Base-by-base conservation (phyloP, 371 early-diverging fungal genomes). In the Rhizopus delemar region DNA sequence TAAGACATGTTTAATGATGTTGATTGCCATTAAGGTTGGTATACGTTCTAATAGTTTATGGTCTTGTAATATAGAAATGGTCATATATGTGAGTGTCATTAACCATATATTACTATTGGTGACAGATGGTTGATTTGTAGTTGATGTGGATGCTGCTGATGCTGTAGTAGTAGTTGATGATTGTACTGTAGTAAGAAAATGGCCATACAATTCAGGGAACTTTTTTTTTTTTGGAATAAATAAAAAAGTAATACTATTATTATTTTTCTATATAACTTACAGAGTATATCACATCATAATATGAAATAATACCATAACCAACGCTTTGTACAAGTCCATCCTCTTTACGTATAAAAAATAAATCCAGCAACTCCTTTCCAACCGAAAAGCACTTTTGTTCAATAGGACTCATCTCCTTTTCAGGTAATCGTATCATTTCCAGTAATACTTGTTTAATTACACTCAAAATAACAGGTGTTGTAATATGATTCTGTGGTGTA, bases 141-240 rank as follows among this genome's bases (percentile, higher is more conserved):
- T 22, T 22, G 22, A 22, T 22, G 22, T 22, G 22, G 22, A 22
- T 22, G 22, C 22, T 22, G 63, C 57, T 4, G 55, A 28, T 28
- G 66, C 53, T 4, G 62, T 29, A 13, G 62, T 35, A n/a, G 53
- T 45, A 2, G 62, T 49, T 13, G 69, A 34, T 5, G 53, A 35
- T 34, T 60, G 53, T 39, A 63, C 29, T 22, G 68, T 60, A 60
- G 65, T 74, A n/a, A 73, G 46, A 38, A 79, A 79, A 57, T 79
- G 79, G 0, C 72, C 76, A 55, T 79, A 79, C 8, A 79, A 56
- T 51, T 79, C 74, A n/a, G 79, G 79, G 45, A 74, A 75, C 74
- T 78, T 50, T 11, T 33, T 22, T 22, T 51, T 33, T 12, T 41
- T 39, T 5, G 31, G 6, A 7, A 41, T n/a, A 5, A 16, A 8